These are phyloP conservation scores for Cadophora sp. DNA, from an alignment of 2,329 filamentous ascomycete genomes.

Conservation along the genomic window DNA sequence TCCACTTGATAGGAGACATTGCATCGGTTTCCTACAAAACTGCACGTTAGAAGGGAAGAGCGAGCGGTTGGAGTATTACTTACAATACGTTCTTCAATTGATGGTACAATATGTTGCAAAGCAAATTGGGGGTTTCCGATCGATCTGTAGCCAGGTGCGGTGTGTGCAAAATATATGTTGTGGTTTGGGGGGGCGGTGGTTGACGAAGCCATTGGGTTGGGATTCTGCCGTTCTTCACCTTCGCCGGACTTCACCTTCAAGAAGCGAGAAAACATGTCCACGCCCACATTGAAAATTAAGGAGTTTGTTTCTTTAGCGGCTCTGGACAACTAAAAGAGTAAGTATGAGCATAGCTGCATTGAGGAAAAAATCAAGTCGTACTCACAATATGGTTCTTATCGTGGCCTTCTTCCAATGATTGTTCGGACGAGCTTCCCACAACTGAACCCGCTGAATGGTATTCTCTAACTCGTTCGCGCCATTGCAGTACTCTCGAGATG, in stretches of 20 bases:
- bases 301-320: not conserved
- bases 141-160: not conserved
- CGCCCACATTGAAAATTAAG: not conserved
- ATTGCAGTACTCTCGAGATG: constrained; percentile 3
- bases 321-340: not conserved
- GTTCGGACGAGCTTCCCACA: not conserved
- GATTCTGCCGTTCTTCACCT: not conserved
- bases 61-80: not conserved
- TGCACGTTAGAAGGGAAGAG: not conserved
- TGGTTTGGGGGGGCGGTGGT: not conserved
- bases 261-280: not conserved
- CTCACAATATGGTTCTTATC: not conserved
- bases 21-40: not conserved
- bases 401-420: not conserved
- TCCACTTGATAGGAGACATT: constrained; percentile 1
- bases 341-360: not conserved
- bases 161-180: not conserved
- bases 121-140: not conserved
- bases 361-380: not conserved
- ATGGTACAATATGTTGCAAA: constrained; percentile 1
- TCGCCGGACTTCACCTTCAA: constrained; percentile 5
- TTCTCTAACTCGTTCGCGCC: not conserved
- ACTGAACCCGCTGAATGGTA: not conserved
- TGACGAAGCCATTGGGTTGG: not conserved
- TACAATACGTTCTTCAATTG: constrained; percentile 3